Evolutionary conservation across 192 early-diverging fungal genomes (phyloP).

Genomic region (Neocallimastix lanati): DNA sequence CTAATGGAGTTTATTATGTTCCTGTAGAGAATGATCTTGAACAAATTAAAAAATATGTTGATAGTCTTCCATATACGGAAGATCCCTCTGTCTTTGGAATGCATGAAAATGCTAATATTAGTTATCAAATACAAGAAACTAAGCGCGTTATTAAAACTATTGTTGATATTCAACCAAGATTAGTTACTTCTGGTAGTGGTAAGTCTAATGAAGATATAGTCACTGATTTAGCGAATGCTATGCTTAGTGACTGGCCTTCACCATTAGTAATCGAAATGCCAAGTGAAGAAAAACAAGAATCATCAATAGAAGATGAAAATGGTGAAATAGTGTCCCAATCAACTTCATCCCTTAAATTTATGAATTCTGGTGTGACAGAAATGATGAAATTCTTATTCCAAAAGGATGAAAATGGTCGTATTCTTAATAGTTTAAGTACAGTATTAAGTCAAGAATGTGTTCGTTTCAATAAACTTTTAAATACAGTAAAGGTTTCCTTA

Average conservation of each 20-base stretch:
- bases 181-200: conserved; percentile 16
- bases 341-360: neutral
- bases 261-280: conserved; percentile 17
- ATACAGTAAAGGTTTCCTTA: conserved; percentile 18
- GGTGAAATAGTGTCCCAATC: neutral
- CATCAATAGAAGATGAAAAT: neutral
- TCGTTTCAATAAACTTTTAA: conserved; percentile 31
- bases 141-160: conserved; percentile 25
- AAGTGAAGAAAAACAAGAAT: conserved; percentile 1
- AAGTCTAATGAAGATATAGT: conserved; percentile 29
- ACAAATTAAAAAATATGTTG: conserved; percentile 25
- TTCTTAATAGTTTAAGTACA: conserved; percentile 34
- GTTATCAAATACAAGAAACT: conserved; percentile 39
- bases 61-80: conserved; percentile 30
- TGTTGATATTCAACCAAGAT: conserved; percentile 34
- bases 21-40: conserved; percentile 29
- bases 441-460: conserved; percentile 28
- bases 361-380: conserved; percentile 1
- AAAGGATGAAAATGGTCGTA: conserved; percentile 23
- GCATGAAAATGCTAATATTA: conserved; percentile 50
- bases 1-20: conserved; percentile 30
- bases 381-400: conserved; percentile 22
- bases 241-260: conserved; percentile 25
- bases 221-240: conserved; percentile 18
- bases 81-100: conserved; percentile 45